Evolutionary conservation across 345 rosid genomes (phyloP).

Genomic region (Viola odorata): DNA sequence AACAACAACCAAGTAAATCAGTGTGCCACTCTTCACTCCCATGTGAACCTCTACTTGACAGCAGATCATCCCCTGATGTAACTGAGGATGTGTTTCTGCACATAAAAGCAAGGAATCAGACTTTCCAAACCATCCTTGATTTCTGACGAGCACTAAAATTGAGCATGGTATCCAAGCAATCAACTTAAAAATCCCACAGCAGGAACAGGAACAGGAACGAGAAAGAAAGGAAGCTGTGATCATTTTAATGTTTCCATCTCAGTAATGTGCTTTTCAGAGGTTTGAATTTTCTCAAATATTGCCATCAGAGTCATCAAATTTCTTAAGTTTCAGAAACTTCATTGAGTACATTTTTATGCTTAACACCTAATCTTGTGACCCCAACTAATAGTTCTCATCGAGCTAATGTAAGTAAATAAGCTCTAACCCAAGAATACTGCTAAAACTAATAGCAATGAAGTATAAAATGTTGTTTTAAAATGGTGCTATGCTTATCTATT

Average conservation of each 20-base stretch:
- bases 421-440: neutral
- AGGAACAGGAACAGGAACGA: neutral
- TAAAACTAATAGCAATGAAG: neutral
- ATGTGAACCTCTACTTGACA: conserved; percentile 50
- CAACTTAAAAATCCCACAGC: neutral
- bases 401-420: neutral
- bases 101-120: conserved; percentile 18
- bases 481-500: no score
- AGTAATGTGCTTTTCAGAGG: neutral
- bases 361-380: conserved; percentile 1
- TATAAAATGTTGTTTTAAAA: neutral
- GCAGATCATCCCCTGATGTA: conserved; percentile 66
- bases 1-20: conserved; percentile 93
- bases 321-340: neutral
- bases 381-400: neutral
- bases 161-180: neutral
- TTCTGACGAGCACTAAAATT: conserved; percentile 1
- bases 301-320: neutral
- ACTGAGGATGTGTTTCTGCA: conserved; percentile 70
- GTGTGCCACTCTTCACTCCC: conserved; percentile 82
- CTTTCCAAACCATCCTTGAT: conserved; percentile 7
- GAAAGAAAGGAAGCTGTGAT: neutral
- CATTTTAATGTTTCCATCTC: neutral
- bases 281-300: neutral
- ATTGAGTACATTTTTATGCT: neutral